Percentiles rank a stretch among this genome's conserved stretches.
These are phyloP conservation scores for Phytopythium oedochilum DNA, from an alignment of 352 stramenopile species.

Conservation along the genomic window DNA sequence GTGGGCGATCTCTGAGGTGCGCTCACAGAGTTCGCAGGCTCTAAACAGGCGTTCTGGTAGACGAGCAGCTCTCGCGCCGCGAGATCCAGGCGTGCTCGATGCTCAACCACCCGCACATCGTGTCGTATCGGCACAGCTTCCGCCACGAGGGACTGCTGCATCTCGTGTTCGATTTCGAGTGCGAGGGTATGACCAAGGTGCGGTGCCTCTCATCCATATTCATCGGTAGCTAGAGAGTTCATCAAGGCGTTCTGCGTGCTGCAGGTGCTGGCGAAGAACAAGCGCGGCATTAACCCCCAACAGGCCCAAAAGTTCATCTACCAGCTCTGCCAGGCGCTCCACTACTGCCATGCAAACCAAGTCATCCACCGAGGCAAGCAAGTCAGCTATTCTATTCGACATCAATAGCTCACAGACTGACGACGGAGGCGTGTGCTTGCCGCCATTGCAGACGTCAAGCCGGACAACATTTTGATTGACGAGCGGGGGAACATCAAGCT, in stretches of 20 bases:
- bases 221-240: too few relatives aligned
- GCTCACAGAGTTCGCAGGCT: too few relatives aligned
- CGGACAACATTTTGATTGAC: slow-evolving; percentile 81
- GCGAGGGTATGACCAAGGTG: slow-evolving; percentile 69
- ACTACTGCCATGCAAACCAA: slow-evolving; percentile 73
- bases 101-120: slow-evolving; percentile 75
- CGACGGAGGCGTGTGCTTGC: not conserved
- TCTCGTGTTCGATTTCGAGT: slow-evolving; percentile 77
- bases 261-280: slow-evolving; percentile 54
- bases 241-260: not conserved
- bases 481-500: slow-evolving; percentile 64
- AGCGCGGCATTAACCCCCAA: slow-evolving; percentile 48
- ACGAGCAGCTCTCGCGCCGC: slow-evolving; percentile 72
- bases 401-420: not conserved
- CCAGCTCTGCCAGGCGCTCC: slow-evolving; percentile 70
- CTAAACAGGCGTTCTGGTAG: slow-evolving; percentile 12
- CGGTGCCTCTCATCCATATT: not conserved
- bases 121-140: slow-evolving; percentile 81
- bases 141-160: slow-evolving; percentile 71
- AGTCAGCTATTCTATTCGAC: not conserved
- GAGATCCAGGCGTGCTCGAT: slow-evolving; percentile 83
- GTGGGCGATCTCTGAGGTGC: too few relatives aligned
- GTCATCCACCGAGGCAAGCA: slow-evolving; percentile 73
- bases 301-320: slow-evolving; percentile 49
- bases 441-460: slow-evolving; percentile 56